These are phyloP conservation scores for Termitomyces sp. DNA, from an alignment of 768 basidiomycete genomes.

Conservation along the genomic window DNA sequence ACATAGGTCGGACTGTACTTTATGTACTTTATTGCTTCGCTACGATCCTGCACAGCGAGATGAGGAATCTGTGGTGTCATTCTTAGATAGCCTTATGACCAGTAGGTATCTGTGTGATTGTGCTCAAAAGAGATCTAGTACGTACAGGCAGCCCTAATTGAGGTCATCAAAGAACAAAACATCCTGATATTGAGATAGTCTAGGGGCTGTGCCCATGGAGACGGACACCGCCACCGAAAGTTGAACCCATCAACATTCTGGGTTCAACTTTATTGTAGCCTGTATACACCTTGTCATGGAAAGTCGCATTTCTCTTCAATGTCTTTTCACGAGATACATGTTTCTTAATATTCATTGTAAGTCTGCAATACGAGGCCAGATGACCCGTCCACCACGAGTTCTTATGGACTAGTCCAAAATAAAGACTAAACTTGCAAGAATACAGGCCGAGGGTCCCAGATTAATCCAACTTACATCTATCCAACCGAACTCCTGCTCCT, in stretches of 20 bases:
- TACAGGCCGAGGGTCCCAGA: neutral
- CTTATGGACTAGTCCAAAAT: too few relatives aligned
- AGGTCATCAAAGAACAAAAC: neutral
- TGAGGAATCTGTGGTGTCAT: conserved; percentile 80
- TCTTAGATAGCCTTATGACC: conserved; percentile 75
- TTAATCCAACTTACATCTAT: neutral
- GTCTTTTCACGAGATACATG: too few relatives aligned
- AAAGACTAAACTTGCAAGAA: neutral
- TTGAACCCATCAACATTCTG: too few relatives aligned
- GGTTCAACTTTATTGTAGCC: too few relatives aligned
- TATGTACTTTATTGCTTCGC: conserved; percentile 80
- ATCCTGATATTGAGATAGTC: neutral
- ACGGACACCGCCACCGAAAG: neutral
- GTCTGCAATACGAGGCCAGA: too few relatives aligned
- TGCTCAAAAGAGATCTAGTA: neutral
- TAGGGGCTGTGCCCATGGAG: neutral
- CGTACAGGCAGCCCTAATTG: conserved; percentile 72
- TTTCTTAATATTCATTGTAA: too few relatives aligned
- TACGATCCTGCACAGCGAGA: conserved; percentile 84
- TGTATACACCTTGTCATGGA: too few relatives aligned
- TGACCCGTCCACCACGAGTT: too few relatives aligned
- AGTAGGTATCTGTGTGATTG: neutral
- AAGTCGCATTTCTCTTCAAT: too few relatives aligned
- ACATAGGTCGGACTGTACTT: conserved; percentile 78
- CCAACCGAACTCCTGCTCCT: neutral